Evolutionary conservation across 306 rosid species (phyloP).

Genomic region (Argentina anserina): DNA sequence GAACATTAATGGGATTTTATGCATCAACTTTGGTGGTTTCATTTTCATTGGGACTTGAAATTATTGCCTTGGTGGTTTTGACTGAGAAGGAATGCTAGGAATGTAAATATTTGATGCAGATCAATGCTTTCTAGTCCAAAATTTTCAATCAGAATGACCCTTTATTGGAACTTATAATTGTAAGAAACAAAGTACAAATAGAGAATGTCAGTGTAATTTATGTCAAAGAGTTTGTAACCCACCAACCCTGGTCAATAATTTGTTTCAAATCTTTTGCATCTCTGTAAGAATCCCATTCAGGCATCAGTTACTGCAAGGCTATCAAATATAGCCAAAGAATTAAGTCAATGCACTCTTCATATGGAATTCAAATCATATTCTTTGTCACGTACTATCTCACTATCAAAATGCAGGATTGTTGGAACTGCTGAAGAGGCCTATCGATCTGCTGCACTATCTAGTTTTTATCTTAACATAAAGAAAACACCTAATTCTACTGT

Average conservation of each 20-base stretch:
- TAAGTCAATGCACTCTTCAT: not conserved
- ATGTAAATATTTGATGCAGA: not conserved
- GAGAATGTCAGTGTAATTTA: not conserved
- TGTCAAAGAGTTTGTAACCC: not conserved
- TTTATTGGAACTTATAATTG: not conserved
- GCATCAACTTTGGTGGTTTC: not conserved
- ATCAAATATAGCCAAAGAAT: not conserved
- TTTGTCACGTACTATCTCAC: not conserved
- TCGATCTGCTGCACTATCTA: not conserved
- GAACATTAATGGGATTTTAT: not conserved
- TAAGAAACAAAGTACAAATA: not conserved
- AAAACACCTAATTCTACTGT: constrained; percentile 15
- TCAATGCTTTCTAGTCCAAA: not conserved
- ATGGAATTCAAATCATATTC: not conserved
- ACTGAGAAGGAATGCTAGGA: constrained; percentile 2
- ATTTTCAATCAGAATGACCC: not conserved
- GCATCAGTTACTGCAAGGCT: not conserved
- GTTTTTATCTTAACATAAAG: not conserved
- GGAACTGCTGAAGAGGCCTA: constrained; percentile 13
- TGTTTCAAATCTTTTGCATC: not conserved
- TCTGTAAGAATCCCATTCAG: not conserved
- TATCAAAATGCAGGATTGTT: constrained; percentile 34
- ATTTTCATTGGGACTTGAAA: not conserved
- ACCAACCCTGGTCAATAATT: not conserved
- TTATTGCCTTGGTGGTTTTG: not conserved